Base-by-base conservation (phyloP, 2,329 filamentous ascomycete species). In the Pseudocercospora macadamiae region DNA sequence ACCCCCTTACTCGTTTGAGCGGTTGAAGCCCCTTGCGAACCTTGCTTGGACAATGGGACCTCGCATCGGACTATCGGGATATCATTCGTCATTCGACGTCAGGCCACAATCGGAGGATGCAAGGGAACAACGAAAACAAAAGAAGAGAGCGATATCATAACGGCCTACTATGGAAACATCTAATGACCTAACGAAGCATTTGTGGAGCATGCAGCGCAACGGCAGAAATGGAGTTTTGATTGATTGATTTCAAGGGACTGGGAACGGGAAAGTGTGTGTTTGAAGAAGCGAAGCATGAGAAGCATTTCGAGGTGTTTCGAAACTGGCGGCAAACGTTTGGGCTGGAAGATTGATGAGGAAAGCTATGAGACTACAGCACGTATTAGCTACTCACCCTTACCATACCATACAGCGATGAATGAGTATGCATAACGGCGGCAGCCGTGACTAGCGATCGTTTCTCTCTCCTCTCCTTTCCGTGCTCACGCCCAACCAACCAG, bases 21-120 rank as follows among this genome's bases (percentile, higher is more conserved):
- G 42, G 28, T 6, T 49, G 8, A 21, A 49, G 47, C 26, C 47
- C 47, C 47, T 49, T 49, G 47, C 47, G 47, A 49, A 49, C 28
- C 47, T 32, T 49, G 47, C 47, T 49, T 49, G 47, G 47, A 49
- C 47, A 49, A 49, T 21, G 47, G 47, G 42, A 51, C 54, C 23
- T 26, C 23, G 9, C 9, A 49, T 49, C 47, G 47, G 16, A 19
- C 26, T 21, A 49, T 34, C 26, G 23, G 9, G 18, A 2, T 3
- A 32, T n/a, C 26, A 49, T 49, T 28, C 23, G 10, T 28, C 44
- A 12, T 6, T 18, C 42, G 25, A 26, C 45, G 26, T 12, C n/a
- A n/a, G 23, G 21, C 23, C 47, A 49, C n/a, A n/a, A n/a, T n/a
- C n/a, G 26, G n/a, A 49, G 16, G 25, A 3, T 19, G 47, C 47